A percentile compares a stretch with the other conserved stretches of the same genome.
Evolutionary conservation across 2,329 filamentous ascomycete genomes (phyloP).

Genomic region (Lachnellula subtilissima): DNA sequence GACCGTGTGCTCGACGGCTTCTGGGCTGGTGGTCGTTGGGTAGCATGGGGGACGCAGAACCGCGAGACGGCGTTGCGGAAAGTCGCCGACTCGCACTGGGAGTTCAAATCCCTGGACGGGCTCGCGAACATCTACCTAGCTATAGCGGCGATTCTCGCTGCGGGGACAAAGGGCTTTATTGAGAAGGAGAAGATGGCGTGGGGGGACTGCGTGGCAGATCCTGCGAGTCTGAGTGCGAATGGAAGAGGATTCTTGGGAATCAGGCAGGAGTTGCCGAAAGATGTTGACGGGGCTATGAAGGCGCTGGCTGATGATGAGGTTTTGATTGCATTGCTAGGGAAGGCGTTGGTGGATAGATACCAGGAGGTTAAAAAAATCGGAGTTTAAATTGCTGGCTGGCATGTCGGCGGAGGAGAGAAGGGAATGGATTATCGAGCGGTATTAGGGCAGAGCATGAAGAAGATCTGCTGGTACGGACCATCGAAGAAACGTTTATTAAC

Average conservation of each 20-base stretch:
- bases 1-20: constrained; percentile 61
- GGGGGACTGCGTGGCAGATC: constrained; percentile 52
- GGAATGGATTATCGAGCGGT: constrained; percentile 62
- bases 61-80: constrained; percentile 69
- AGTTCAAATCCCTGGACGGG: constrained; percentile 73
- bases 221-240: constrained; percentile 42
- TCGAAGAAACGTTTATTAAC: too few relatives aligned
- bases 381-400: constrained; percentile 45
- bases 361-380: constrained; percentile 52
- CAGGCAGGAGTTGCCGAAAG: constrained; percentile 46
- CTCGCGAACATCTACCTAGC: constrained; percentile 74
- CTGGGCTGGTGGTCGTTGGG: constrained; percentile 76
- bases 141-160: constrained; percentile 54
- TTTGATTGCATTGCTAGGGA: constrained; percentile 43
- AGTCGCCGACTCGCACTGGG: constrained; percentile 65
- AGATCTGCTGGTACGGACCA: not conserved
- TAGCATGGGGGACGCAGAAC: constrained; percentile 79
- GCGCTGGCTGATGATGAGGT: constrained; percentile 45
- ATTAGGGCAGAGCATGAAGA: constrained; percentile 37
- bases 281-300: constrained; percentile 49
- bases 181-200: constrained; percentile 40
- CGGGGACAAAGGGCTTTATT: constrained; percentile 52
- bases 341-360: constrained; percentile 52
- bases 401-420: constrained; percentile 46
- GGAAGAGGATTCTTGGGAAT: constrained; percentile 51